Evolutionary conservation across 1,139 yeast species (phyloP), one percentile per base, ranked within the genome.

Genomic region (Geotrichum cucujoidarum): DNA sequence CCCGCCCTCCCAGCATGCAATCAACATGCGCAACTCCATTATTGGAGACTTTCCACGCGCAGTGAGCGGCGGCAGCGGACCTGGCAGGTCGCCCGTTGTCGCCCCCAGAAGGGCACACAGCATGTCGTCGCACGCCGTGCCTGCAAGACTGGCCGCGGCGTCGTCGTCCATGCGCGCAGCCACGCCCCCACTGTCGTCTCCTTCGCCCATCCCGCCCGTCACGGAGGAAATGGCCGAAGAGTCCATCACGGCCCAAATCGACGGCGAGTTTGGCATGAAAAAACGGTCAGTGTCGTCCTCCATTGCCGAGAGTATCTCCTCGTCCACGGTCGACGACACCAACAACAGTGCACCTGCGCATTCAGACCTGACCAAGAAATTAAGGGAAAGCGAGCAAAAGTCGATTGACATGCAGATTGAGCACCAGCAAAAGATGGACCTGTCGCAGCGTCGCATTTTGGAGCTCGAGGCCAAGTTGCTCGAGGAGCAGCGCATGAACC

Each of bases 351-450:
- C 27, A 24, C 6, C 27, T 24, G n/a, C n/a, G n/a, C n/a, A n/a
- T n/a, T n/a, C n/a, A n/a, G 57, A 57, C 29, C 53, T 59, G 34
- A 45, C 55, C 24, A 51, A 45, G 29, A 55, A 54, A 38, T 51
- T 61, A 20, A 51, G 60, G 31, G 60, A 58, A 34, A 48, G 60
- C 11, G 64, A 61, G 29, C 63, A 61, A 11, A 55, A 55, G 38
- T 54, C 62, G 11, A 51, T 62, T 6, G 51, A 49, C 22, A 36
- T 56, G 37, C 52, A 60, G 47, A 47, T 59, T 17, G 63, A 62
- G 24, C 60, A 60, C 51, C 63, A 60, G 49, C 57, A 59, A 38
- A 60, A 60, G 48, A 52, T 62, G 6, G 66, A 61, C 43, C 44
- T 49, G 13, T 63, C 62, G 50, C 54, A 64, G 24, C 53, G 54